Evolutionary conservation across 257 asterid species (phyloP).

Genomic region (Solanum virginianum): DNA sequence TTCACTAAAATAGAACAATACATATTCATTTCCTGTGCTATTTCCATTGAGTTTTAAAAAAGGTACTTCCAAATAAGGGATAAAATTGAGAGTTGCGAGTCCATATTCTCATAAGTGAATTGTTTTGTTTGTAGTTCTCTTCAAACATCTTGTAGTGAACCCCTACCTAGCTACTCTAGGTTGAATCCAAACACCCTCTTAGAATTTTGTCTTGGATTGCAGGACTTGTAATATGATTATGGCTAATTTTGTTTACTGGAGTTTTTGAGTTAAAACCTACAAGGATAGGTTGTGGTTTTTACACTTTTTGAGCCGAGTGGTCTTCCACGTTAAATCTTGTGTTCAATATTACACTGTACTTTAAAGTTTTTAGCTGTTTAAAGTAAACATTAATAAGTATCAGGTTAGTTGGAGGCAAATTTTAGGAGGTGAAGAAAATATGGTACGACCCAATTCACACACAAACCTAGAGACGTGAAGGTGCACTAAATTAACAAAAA

Average conservation of each 20-base stretch:
- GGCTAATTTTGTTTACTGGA: not conserved
- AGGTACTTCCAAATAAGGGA: not conserved
- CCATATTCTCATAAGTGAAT: not conserved
- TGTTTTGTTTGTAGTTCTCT: not conserved
- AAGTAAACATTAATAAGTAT: not conserved
- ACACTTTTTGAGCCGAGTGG: not conserved
- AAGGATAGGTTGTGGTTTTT: not conserved
- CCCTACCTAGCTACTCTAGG: too few relatives aligned
- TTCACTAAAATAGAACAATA: not conserved
- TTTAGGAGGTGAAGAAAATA: not conserved
- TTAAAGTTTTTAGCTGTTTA: not conserved
- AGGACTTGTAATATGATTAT: not conserved
- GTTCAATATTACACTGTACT: not conserved
- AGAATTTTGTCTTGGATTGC: not conserved
- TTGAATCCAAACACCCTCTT: not conserved
- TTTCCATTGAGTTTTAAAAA: not conserved
- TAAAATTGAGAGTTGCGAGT: not conserved
- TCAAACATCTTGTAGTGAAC: not conserved
- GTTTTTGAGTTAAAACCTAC: not conserved
- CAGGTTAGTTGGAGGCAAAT: not conserved
- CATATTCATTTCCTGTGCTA: not conserved
- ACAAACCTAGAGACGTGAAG: not conserved
- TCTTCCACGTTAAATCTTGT: not conserved
- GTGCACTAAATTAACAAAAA: not conserved
- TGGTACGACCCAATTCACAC: not conserved